These are phyloP conservation scores for Musa itinerans DNA, from an alignment of 176 grass and related monocot genomes.

Conservation along the genomic window DNA sequence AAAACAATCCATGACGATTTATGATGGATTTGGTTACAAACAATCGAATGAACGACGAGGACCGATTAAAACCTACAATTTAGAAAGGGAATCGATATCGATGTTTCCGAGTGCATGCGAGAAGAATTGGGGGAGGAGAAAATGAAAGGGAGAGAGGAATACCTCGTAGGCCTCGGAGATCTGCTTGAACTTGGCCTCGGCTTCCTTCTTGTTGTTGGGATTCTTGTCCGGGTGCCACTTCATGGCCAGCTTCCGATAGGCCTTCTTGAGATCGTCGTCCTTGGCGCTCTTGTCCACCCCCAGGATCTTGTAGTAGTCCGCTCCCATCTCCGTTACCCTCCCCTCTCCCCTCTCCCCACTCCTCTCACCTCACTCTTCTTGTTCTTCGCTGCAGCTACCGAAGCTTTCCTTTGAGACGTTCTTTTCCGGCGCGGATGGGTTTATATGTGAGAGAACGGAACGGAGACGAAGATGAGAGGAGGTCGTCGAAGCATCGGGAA, in stretches of 20 bases:
- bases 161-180: slow-evolving; percentile 98
- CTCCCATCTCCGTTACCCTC: slow-evolving; percentile 37
- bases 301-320: slow-evolving; percentile 87
- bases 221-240: slow-evolving; percentile 98
- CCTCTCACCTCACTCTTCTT: neutral
- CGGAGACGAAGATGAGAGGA: slow-evolving; percentile 25
- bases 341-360: neutral
- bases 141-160: neutral
- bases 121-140: neutral
- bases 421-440: neutral
- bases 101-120: too few species aligned
- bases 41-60: too few species aligned
- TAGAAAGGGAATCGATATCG: neutral
- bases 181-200: slow-evolving; percentile 96
- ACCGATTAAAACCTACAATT: neutral
- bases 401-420: too few species aligned
- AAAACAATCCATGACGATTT: neutral
- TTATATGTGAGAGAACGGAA: neutral
- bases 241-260: slow-evolving; percentile 97
- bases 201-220: slow-evolving; percentile 86
- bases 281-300: slow-evolving; percentile 64
- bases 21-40: too few species aligned
- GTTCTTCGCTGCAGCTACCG: too few species aligned
- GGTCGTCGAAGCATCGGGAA: slow-evolving; percentile 31
- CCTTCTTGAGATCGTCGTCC: slow-evolving; percentile 96